Evolutionary conservation across 2,329 filamentous ascomycete species (phyloP).

Genomic region (Venturia effusa): DNA sequence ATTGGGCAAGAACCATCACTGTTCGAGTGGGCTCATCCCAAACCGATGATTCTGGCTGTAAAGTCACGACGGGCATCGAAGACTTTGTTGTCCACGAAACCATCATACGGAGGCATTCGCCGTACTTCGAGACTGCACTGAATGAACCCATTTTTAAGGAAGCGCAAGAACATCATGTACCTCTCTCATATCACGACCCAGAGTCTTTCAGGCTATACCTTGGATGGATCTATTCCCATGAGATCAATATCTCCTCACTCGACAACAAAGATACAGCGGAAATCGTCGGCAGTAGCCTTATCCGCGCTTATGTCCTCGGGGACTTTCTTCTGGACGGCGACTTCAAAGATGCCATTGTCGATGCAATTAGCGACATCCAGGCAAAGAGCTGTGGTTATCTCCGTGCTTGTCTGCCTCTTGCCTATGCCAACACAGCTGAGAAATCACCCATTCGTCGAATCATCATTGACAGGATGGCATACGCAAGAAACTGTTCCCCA

Average conservation of each 20-base stretch:
- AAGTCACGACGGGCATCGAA: not conserved
- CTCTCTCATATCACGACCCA: not conserved
- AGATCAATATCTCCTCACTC: not conserved
- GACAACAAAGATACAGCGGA: not conserved
- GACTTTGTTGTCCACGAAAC: not conserved
- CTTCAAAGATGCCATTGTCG: slow-evolving; percentile 12
- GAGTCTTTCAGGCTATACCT: not conserved
- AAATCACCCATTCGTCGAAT: too few relatives aligned
- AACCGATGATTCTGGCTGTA: not conserved
- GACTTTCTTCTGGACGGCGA: slow-evolving; percentile 10
- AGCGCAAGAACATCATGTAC: not conserved
- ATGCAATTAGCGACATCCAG: too few relatives aligned
- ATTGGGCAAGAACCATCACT: not conserved
- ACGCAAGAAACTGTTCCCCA: too few relatives aligned
- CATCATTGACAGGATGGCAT: too few relatives aligned
- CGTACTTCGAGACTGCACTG: slow-evolving; percentile 8
- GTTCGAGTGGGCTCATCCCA: not conserved
- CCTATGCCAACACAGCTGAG: too few relatives aligned
- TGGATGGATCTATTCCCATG: not conserved
- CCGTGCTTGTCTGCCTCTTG: too few relatives aligned
- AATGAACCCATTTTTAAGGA: not conserved
- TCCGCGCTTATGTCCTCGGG: slow-evolving; percentile 9
- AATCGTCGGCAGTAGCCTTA: not conserved
- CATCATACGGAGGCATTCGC: not conserved
- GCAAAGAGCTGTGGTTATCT: too few relatives aligned